Conservation (phyloP, 768 basidiomycete species). For the Crucibulum laeve region DNA sequence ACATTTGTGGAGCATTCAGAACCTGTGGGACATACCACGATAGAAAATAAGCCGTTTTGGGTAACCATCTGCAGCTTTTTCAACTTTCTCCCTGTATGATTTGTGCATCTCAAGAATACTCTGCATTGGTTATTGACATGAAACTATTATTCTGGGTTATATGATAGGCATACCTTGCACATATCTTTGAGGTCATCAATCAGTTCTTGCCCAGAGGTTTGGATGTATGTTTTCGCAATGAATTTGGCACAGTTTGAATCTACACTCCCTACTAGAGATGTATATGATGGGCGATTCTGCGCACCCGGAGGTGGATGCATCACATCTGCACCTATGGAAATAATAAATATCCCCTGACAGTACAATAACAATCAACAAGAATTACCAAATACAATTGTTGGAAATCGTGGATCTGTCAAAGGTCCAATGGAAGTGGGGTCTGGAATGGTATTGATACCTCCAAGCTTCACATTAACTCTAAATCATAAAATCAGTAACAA, state of each 20-base stretch:
- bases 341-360: not conserved
- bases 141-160: not conserved
- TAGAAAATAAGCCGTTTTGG: slow-evolving; percentile 70
- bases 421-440: slow-evolving; percentile 52
- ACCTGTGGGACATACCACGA: slow-evolving; percentile 39
- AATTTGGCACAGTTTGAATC: slow-evolving; percentile 72
- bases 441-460: slow-evolving; percentile 76
- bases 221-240: slow-evolving; percentile 46
- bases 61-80: slow-evolving; percentile 33
- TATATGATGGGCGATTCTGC: slow-evolving; percentile 69
- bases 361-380: slow-evolving; percentile 24
- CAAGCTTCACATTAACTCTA: slow-evolving; percentile 81
- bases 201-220: slow-evolving; percentile 60
- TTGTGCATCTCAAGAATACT: slow-evolving; percentile 50
- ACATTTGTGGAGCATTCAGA: slow-evolving; percentile 6
- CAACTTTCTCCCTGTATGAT: slow-evolving; percentile 41
- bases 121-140: slow-evolving; percentile 23
- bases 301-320: slow-evolving; percentile 78
- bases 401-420: slow-evolving; percentile 61
- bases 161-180: slow-evolving; percentile 39
- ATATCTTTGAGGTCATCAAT: slow-evolving; percentile 65
- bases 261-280: slow-evolving; percentile 70
- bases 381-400: slow-evolving; percentile 76
- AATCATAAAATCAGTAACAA: not conserved
- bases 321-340: slow-evolving; percentile 61